Evolutionary conservation across 1,284 basidiomycete species (phyloP).

Genomic region (Schizophyllum commune): DNA sequence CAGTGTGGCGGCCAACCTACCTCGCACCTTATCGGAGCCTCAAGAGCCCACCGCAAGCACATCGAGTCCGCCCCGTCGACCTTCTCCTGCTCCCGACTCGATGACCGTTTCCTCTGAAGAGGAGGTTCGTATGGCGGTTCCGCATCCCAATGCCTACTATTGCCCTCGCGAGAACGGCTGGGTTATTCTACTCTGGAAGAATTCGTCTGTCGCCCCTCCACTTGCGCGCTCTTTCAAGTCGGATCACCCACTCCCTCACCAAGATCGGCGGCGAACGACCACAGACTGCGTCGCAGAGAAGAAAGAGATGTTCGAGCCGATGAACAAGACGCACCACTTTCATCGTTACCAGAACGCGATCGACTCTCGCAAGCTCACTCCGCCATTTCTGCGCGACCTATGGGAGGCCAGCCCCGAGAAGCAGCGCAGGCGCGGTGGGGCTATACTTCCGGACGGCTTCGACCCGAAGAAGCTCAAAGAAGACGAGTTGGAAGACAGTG

Average conservation of each 20-base stretch:
- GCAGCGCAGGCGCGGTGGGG: slow-evolving; percentile 38
- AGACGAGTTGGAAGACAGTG: slow-evolving; percentile 23
- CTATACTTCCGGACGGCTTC: slow-evolving; percentile 29
- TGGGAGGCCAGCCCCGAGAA: slow-evolving; percentile 50
- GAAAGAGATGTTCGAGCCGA: slow-evolving; percentile 34
- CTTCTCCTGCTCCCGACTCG: slow-evolving; percentile 18
- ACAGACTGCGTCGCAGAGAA: slow-evolving; percentile 44
- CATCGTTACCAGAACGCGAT: slow-evolving; percentile 64
- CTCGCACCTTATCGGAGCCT: slow-evolving; percentile 15
- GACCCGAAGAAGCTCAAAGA: slow-evolving; percentile 26
- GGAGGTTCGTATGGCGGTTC: slow-evolving; percentile 59
- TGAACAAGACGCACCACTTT: slow-evolving; percentile 73
- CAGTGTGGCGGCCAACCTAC: slow-evolving; percentile 42
- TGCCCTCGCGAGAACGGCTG: slow-evolving; percentile 74
- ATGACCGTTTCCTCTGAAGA: slow-evolving; percentile 40
- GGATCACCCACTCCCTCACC: slow-evolving; percentile 45
- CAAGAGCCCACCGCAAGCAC: slow-evolving; percentile 8
- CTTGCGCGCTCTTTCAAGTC: slow-evolving; percentile 45
- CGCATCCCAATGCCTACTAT: slow-evolving; percentile 74
- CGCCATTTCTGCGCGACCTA: slow-evolving; percentile 50
- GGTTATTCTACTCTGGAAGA: slow-evolving; percentile 64
- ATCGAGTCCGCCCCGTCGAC: slow-evolving; percentile 16
- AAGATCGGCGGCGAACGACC: slow-evolving; percentile 38
- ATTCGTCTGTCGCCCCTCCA: slow-evolving; percentile 50
- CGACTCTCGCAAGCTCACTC: slow-evolving; percentile 53